Percentiles rank a stretch among this genome's conserved stretches.
phyloP scores from a whole-genome alignment of 257 asterid species.

The Petrea volubilis region DNA sequence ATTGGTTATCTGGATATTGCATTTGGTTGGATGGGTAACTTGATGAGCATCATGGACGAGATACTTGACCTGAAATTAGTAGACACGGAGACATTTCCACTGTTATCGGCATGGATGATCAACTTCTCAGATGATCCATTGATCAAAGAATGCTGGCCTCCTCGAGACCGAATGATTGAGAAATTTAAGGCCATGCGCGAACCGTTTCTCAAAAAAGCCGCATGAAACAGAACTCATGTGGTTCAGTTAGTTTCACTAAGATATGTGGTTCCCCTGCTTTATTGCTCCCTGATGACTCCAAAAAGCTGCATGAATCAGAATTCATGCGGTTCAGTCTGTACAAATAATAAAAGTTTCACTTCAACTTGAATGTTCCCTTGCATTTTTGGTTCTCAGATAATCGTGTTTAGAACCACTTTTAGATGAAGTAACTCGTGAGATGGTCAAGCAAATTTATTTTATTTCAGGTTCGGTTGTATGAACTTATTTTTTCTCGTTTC shows the following conservation, averaged over 20 bases:
- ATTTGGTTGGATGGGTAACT: conserved; percentile 53
- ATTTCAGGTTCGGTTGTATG: conserved; percentile 8
- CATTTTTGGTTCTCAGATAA: not conserved
- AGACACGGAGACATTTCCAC: conserved; percentile 44
- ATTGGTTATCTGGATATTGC: conserved; percentile 69
- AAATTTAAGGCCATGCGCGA: conserved; percentile 45
- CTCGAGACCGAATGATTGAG: conserved; percentile 53
- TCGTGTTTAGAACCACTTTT: conserved; percentile 5
- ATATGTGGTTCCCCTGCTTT: too few relatives aligned
- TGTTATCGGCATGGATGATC: conserved; percentile 52
- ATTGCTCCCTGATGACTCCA: too few relatives aligned
- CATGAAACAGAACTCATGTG: conserved; percentile 28
- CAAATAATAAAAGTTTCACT: not conserved
- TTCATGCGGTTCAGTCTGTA: too few relatives aligned
- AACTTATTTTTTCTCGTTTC: not conserved
- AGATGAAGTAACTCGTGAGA: conserved; percentile 7
- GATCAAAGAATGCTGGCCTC: conserved; percentile 60
- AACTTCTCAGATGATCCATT: conserved; percentile 44
- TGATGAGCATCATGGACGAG: conserved; percentile 49
- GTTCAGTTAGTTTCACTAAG: not conserved
- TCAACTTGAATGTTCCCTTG: not conserved
- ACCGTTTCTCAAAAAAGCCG: conserved; percentile 29
- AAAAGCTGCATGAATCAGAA: too few relatives aligned
- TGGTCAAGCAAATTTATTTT: not conserved
- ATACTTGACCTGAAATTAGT: conserved; percentile 39